Percentiles rank a stretch among this genome's conserved stretches.
Evolutionary conservation across 768 basidiomycete species (phyloP).

Genomic region (Crepidotus variabilis): DNA sequence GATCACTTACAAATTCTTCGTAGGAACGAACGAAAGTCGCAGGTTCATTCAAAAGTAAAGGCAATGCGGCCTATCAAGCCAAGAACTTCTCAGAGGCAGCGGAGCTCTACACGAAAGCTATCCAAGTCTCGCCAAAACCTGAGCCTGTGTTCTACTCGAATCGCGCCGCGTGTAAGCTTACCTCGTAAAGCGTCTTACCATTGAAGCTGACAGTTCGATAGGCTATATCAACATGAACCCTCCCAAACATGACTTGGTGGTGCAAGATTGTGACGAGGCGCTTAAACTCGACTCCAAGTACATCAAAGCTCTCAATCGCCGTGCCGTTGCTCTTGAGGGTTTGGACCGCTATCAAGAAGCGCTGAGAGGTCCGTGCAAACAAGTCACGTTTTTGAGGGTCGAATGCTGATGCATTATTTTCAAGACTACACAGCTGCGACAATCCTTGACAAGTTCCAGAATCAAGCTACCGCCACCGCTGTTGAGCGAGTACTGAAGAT

Average conservation of each 20-base stretch:
- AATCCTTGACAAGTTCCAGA: slow-evolving; percentile 90
- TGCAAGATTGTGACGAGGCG: slow-evolving; percentile 87
- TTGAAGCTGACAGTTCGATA: slow-evolving; percentile 21
- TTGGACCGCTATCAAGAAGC: slow-evolving; percentile 74
- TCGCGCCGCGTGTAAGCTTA: slow-evolving; percentile 83
- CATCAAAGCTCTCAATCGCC: slow-evolving; percentile 87
- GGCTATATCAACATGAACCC: slow-evolving; percentile 92
- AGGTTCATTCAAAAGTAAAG: slow-evolving; percentile 62
- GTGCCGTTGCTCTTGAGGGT: slow-evolving; percentile 81
- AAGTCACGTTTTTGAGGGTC: neutral
- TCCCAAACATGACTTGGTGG: slow-evolving; percentile 76
- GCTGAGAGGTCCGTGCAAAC: slow-evolving; percentile 57
- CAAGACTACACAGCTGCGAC: slow-evolving; percentile 95
- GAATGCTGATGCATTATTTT: neutral
- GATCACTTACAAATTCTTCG: slow-evolving; percentile 1
- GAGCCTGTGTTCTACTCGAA: slow-evolving; percentile 97
- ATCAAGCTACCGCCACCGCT: slow-evolving; percentile 67
- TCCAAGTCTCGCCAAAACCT: slow-evolving; percentile 67
- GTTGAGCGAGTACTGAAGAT: slow-evolving; percentile 94
- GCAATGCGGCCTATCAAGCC: slow-evolving; percentile 66
- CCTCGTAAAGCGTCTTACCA: neutral
- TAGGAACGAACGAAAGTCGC: slow-evolving; percentile 68
- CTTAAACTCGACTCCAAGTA: slow-evolving; percentile 80
- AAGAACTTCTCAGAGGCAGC: slow-evolving; percentile 58
- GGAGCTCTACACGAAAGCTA: slow-evolving; percentile 71